phyloP scores from a whole-genome alignment of 2,329 filamentous ascomycete species.

The Aspergillus japonicus region DNA sequence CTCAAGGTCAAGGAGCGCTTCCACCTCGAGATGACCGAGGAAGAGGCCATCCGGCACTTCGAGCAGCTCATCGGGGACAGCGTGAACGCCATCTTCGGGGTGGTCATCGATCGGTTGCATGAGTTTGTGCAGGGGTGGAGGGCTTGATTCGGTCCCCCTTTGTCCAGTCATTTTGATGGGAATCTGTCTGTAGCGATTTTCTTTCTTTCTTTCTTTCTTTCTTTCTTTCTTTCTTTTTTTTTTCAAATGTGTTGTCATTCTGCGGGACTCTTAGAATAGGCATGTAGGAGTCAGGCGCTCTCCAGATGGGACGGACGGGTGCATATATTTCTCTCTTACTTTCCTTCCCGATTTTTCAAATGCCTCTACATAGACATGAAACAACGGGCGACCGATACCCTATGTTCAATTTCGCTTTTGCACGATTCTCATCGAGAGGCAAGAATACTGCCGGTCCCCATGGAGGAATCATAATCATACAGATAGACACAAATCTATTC shows the following conservation, averaged over 20 bases:
- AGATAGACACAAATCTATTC: no score
- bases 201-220: no score
- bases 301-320: background rate
- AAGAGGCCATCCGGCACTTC: constrained; percentile 85
- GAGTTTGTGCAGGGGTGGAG: constrained; percentile 90
- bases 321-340: background rate
- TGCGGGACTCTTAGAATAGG: background rate
- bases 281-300: background rate
- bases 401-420: no score
- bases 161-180: background rate
- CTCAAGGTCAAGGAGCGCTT: constrained; percentile 94
- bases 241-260: background rate
- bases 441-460: no score
- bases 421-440: no score
- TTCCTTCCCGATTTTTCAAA: background rate
- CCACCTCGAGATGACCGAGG: constrained; percentile 85
- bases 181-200: no score
- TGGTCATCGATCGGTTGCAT: constrained; percentile 92
- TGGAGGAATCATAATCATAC: no score
- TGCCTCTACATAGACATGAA: background rate
- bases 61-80: constrained; percentile 89
- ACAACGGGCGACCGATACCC: background rate
- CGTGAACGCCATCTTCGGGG: constrained; percentile 82
- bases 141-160: constrained; percentile 48
- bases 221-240: no score